These are phyloP conservation scores for Ophiostoma tasmaniense DNA, from an alignment of 2,329 filamentous ascomycete species.

Conservation along the genomic window DNA sequence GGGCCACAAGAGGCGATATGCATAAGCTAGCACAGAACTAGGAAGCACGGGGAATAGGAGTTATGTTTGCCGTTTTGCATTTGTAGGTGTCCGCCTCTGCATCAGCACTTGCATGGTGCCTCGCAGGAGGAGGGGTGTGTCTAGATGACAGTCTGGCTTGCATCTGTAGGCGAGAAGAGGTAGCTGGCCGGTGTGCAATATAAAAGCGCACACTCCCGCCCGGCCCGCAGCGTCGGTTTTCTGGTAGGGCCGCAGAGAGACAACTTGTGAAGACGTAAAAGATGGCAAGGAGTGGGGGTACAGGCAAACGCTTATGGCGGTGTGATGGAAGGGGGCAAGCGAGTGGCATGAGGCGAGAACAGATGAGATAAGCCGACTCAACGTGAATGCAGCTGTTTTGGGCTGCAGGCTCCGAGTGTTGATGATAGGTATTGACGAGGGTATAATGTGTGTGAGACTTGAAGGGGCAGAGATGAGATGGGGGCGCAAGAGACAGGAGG, in stretches of 20 bases:
- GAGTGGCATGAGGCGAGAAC: background rate
- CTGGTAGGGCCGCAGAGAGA: background rate
- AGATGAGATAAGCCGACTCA: background rate
- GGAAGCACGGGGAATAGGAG: background rate
- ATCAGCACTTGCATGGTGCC: background rate
- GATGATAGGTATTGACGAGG: background rate
- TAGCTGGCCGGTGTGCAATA: background rate
- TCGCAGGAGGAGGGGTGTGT: background rate
- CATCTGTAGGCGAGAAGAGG: background rate
- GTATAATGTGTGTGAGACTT: background rate
- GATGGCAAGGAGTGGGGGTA: background rate
- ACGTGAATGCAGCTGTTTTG: background rate
- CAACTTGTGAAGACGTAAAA: background rate
- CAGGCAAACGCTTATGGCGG: constrained; percentile 10
- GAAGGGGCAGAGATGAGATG: background rate
- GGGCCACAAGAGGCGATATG: constrained; percentile 4
- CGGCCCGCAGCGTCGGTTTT: constrained; percentile 11
- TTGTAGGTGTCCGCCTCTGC: background rate
- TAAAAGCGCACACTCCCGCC: background rate
- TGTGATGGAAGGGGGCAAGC: constrained; percentile 9
- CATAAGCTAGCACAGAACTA: background rate
- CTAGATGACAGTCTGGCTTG: background rate
- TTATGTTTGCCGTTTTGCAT: background rate
- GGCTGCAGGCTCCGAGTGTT: background rate
- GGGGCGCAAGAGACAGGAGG: background rate